phyloP scores from a whole-genome alignment of 441 rosid genomes.

The Manihot esculenta region DNA sequence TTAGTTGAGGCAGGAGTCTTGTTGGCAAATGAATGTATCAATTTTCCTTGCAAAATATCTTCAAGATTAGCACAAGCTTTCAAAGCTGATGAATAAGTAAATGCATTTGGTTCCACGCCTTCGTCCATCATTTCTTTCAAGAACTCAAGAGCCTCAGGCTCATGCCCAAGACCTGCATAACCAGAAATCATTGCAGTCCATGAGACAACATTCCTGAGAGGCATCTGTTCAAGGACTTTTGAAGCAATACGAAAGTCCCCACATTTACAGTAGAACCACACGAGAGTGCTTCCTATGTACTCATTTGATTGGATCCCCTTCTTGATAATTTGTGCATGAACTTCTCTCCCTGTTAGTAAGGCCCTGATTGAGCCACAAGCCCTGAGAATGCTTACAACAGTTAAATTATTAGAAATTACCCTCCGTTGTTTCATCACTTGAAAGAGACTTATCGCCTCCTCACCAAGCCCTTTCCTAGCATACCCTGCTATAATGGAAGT shows the following conservation, averaged over 20 bases:
- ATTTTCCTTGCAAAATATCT: constrained; percentile 53
- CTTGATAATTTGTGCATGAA: constrained; percentile 75
- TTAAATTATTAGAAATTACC: constrained; percentile 57
- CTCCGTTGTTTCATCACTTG: constrained; percentile 64
- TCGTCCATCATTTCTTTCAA: constrained; percentile 83
- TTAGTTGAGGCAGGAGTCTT: constrained; percentile 59
- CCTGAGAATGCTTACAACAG: constrained; percentile 71
- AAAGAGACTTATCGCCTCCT: constrained; percentile 69
- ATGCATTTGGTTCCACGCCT: constrained; percentile 78
- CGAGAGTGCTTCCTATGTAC: constrained; percentile 67
- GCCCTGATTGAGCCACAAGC: constrained; percentile 73
- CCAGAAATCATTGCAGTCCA: constrained; percentile 96
- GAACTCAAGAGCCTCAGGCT: constrained; percentile 64
- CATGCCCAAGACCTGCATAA: constrained; percentile 64
- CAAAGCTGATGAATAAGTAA: constrained; percentile 70
- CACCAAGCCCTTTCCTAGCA: constrained; percentile 67
- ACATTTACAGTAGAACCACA: constrained; percentile 87
- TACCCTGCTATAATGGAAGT: constrained; percentile 81
- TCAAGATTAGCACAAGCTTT: constrained; percentile 83
- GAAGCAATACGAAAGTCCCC: constrained; percentile 55
- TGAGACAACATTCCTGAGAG: constrained; percentile 73
- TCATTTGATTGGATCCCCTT: constrained; percentile 46
- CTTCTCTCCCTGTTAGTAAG: constrained; percentile 57
- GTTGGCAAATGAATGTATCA: constrained; percentile 69
- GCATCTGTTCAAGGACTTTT: constrained; percentile 66